A percentile compares a stretch with the other conserved stretches of the same genome.
Evolutionary conservation across 73 alveolate species (phyloP).

Genomic region (Paramecium pentaurelia): DNA sequence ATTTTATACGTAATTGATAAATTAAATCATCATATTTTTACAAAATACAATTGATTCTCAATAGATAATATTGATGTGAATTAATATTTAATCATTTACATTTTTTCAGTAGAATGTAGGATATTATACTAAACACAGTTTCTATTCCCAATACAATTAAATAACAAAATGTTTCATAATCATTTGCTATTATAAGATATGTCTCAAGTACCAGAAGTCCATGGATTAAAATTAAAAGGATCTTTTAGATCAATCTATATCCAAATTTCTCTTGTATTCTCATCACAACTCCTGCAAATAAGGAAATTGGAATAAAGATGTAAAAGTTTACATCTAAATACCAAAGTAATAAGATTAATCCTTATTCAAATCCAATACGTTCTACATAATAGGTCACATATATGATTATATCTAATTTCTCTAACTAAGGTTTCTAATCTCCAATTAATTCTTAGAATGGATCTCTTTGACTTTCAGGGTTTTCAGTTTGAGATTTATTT

Average conservation of each 20-base stretch:
- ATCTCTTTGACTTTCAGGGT: background rate
- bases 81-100: background rate
- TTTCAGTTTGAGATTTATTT: background rate
- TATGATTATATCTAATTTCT: background rate
- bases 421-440: background rate
- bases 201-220: background rate
- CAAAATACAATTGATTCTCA: background rate
- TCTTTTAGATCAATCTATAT: background rate
- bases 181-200: background rate
- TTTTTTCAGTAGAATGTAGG: background rate
- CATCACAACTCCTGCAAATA: background rate
- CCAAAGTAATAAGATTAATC: background rate
- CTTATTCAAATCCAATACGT: background rate
- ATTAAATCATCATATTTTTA: background rate
- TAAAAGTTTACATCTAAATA: background rate
- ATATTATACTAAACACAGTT: background rate
- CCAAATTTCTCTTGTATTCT: background rate
- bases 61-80: background rate
- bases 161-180: background rate
- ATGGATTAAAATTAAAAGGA: background rate
- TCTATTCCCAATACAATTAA: background rate
- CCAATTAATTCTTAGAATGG: background rate
- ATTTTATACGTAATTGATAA: background rate
- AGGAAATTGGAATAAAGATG: background rate
- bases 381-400: background rate